These are phyloP conservation scores for Hyphodiscus sp. DNA, from an alignment of 2,329 filamentous ascomycete species.

Conservation along the genomic window DNA sequence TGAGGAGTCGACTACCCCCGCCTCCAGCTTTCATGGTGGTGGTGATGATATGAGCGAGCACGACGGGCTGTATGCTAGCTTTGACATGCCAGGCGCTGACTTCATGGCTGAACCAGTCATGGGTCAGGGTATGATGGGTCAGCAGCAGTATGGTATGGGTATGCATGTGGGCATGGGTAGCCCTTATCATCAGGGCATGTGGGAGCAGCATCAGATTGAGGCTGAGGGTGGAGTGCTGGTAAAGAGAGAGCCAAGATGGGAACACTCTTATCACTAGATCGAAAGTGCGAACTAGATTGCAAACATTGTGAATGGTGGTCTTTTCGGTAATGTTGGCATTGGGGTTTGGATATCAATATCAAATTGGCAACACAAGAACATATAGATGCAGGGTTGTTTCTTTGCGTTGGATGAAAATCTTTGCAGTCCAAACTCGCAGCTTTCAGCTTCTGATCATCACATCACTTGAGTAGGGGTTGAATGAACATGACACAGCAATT, in stretches of 20 bases:
- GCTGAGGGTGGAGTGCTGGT: not conserved
- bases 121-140: not conserved
- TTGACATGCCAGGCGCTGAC: not conserved
- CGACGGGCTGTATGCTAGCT: not conserved
- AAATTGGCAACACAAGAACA: too few species aligned
- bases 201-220: not conserved
- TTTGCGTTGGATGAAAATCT: too few species aligned
- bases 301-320: too few species aligned
- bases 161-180: constrained; percentile 1
- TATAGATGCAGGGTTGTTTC: too few species aligned
- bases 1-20: not conserved
- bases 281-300: not conserved
- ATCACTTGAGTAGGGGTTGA: too few species aligned
- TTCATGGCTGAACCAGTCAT: not conserved
- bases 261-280: not conserved
- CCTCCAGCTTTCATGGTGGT: not conserved
- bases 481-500: too few species aligned
- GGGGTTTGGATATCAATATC: too few species aligned
- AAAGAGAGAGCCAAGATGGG: constrained; percentile 2
- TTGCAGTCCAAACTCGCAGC: too few species aligned
- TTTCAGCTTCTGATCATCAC: too few species aligned
- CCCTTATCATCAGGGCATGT: not conserved
- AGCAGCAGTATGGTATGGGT: not conserved
- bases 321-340: too few species aligned
- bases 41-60: not conserved